Base-by-base conservation (phyloP, 1,139 yeast species). In the Kodamaea derodonti region DNA sequence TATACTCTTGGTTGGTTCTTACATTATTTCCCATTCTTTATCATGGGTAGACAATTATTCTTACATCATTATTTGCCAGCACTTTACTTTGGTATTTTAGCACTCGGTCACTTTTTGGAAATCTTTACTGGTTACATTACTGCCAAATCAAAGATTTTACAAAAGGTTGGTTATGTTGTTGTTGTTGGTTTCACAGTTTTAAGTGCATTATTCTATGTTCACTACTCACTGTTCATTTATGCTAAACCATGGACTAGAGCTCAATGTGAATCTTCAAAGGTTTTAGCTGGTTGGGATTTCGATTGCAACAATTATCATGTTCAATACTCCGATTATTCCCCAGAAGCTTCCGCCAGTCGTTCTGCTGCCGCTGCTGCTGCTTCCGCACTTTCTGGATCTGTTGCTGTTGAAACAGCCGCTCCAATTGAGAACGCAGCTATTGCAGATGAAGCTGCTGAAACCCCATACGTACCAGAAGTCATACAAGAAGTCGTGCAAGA, bases 11-110 rank as follows among this genome's bases (percentile, higher is more conserved):
- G 96, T 24, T 92, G 95, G 94, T 73, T 73, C 24, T 49, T 86
- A 41, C 97, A 92, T 60, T 85, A 80, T 56, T 64, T 74, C 48
- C 98, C 98, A 42, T 90, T 92, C 38, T 90, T 78, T 69, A 68
- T 92, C 42, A 90, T 90, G 97, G 92, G 84, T 20, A 82, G 97
- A 62, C 97, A 88, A 64, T 66, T 92, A 60, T 90, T 90, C 68
- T 69, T 92, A 51, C 97, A 90, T 58, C 97, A 90, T 60, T 90
- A 92, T 58, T 68, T 92, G 47, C 96, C 95, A 36, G 84, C 96
- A 3, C 78, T 85, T 34, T 92, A 88, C 65, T 90, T 92, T 60
- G 95, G 92, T 30, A 72, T 90, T 37, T 71, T 92, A 46, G 88
- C 90, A 0, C 65, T 92, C 40, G 92, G 94, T 18, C 96, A 88